Base-by-base conservation (phyloP, 768 basidiomycete genomes). In the Leccinellum luteum region DNA sequence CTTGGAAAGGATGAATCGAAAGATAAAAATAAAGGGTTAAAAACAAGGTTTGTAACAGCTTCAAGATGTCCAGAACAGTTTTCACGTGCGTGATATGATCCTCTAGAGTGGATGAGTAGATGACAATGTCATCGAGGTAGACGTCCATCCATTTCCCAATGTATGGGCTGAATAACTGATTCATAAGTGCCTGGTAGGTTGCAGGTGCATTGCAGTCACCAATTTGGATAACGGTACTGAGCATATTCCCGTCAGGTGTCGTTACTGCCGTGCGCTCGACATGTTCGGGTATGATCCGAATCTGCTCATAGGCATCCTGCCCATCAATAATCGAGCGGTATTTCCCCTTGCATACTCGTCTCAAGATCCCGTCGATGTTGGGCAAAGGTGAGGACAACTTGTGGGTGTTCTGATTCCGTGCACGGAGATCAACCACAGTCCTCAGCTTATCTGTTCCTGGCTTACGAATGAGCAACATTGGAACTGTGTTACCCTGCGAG, bases 131-230 rank as follows among this genome's bases (percentile, higher is more conserved):
- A 3, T 63, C 54, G 0, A 64, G 23, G 15, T 61, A 61, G 0
- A 64, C 45, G 7, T 60, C 57, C 54, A 60, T 55, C 41, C 58
- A 63, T 0, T 9, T 3, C 0, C 55, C 55, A 3, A 62, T 54
- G 9, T 48, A 49, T 1, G 7, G 51, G 0, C 52, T n/a, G 6
- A 62, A 60, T 3, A 60, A 14, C 13, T 59, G 35, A 12, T 57
- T 60, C 58, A 62, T 59, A 6, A 57, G 6, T 0, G 55, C 61
- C 5, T 83, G 81, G 54, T 79, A 83, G 0, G 79, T 83, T 0
- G 76, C 66, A 0, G 76, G 78, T 0, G 75, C 55, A 77, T 81
- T 72, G 78, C 74, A 1, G 76, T 74, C 52, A 0, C 61, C 35
- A 3, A 59, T 55, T 10, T 56, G 3, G 1, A 58, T 58, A 0